Conservation (phyloP, 2,329 filamentous ascomycete genomes). For the Sporothrix humicola region DNA sequence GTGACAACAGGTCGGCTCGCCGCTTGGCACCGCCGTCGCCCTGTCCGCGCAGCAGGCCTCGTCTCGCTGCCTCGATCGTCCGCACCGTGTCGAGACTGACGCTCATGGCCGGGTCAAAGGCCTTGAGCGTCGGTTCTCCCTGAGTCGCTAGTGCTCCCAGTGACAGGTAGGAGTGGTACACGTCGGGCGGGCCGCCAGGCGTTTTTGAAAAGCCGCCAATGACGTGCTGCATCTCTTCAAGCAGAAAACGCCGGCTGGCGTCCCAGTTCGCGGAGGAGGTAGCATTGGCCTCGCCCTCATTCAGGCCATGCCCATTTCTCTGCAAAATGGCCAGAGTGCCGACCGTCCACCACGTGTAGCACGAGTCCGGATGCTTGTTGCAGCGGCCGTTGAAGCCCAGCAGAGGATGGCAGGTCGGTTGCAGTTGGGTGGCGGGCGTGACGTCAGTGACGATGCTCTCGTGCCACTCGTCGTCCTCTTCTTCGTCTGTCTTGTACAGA, state of each 20-base stretch:
- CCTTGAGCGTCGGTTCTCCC: conserved; percentile 70
- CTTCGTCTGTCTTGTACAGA: conserved; percentile 57
- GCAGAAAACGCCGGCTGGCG: conserved; percentile 75
- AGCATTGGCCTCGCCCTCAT: too few relatives aligned
- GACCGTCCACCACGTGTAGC: conserved; percentile 91
- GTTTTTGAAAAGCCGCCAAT: conserved; percentile 83
- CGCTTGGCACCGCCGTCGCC: conserved; percentile 1
- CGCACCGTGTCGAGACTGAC: conserved; percentile 66
- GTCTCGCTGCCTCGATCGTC: conserved; percentile 56
- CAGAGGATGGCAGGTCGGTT: conserved; percentile 40
- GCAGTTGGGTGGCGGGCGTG: neutral
- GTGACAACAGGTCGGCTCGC: conserved; percentile 18
- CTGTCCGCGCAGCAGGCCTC: conserved; percentile 43
- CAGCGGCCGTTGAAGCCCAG: conserved; percentile 86
- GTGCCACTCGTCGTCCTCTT: conserved; percentile 48
- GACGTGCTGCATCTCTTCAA: conserved; percentile 83
- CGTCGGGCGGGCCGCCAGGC: conserved; percentile 70
- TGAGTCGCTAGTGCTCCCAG: conserved; percentile 78
- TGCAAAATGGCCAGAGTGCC: conserved; percentile 61
- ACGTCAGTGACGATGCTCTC: conserved; percentile 41
- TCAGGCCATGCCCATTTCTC: conserved; percentile 32
- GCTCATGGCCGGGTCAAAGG: conserved; percentile 77
- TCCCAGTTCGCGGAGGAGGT: too few relatives aligned
- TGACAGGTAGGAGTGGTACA: conserved; percentile 90
- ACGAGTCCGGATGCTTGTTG: conserved; percentile 93